Conservation (phyloP, 129 eudicot genomes). For the Sambucus nigra region DNA sequence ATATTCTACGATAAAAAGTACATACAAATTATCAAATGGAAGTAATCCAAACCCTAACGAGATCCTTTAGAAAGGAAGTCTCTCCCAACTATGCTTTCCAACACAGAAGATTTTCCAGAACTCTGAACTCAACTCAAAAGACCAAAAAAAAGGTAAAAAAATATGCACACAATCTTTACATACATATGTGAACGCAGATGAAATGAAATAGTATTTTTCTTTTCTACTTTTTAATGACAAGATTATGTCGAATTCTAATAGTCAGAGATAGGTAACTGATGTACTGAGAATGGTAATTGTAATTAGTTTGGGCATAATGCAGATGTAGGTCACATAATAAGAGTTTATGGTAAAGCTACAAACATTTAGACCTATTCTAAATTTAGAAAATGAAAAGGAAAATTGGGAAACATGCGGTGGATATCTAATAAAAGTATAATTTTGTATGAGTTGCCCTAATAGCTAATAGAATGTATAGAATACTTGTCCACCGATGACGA, state of each 20-base stretch:
- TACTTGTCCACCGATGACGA: constrained; percentile 94
- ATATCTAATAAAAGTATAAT: background rate
- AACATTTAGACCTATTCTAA: background rate
- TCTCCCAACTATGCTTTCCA: constrained; percentile 60
- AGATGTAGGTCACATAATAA: too few species aligned
- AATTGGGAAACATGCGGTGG: too few species aligned
- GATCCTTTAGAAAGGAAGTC: constrained; percentile 66
- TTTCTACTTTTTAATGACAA: too few species aligned
- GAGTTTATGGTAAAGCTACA: too few species aligned
- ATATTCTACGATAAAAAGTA: background rate
- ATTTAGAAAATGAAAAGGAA: background rate
- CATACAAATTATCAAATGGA: too few species aligned
- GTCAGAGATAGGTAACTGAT: background rate
- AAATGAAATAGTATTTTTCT: too few species aligned
- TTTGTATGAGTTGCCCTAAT: background rate
- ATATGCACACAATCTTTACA: background rate
- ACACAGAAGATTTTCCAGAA: constrained; percentile 60
- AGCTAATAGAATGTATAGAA: background rate
- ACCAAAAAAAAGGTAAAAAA: constrained; percentile 1
- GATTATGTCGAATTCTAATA: too few species aligned
- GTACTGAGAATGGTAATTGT: background rate
- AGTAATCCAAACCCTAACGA: constrained; percentile 22
- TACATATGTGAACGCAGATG: too few species aligned
- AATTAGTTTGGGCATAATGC: too few species aligned
- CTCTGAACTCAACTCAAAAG: constrained; percentile 22